Evolutionary conservation across 2,329 filamentous ascomycete species (phyloP), one percentile per base, ranked within the genome.

Genomic region (Madurella mycetomatis): DNA sequence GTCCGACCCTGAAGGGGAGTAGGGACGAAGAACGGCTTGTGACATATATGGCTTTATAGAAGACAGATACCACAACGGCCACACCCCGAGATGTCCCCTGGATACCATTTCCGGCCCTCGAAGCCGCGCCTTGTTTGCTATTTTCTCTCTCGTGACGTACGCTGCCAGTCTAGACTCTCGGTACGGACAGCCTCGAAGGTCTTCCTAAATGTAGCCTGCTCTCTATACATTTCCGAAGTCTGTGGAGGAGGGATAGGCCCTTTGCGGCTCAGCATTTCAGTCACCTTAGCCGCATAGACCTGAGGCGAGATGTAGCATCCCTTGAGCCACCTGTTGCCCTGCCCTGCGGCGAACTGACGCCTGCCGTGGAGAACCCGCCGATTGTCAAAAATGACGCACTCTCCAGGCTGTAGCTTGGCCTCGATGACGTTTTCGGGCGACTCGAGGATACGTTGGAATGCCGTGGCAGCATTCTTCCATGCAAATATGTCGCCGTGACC

Each of bases 351-450:
- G 70, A 97, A 97, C 31, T 84, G 82, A 15, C 77, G 80, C 4
- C 94, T 78, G 0, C 91, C 92, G 73, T 97, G 94, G 66, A 95
- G 70, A n/a, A 95, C 78, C 16, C 92, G 79, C 55, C 84, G 73
- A 67, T 97, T 97, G 68, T 95, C 87, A 67, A 99, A 97, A n/a
- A 99, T 79, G 12, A 92, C 91, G 67, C 90, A 95, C 65, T 96
- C 88, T 2, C 92, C 94, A 4, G 88, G 84, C 51, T 83, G 75
- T 69, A 96, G 75, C 70, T 86, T 86, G 55, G 86, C 77, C 73
- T 92, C 79, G 65, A 86, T 87, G 50, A 90, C 70, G 56, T 81
- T 81, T 4, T 73, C 66, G 0, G 77, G 71, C 1, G 75, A 66
- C 60, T 89, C 84, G 19, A 94, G 70, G 0, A 80, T 60, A 0